Percentiles rank a stretch among this genome's conserved stretches.
These are phyloP conservation scores for Daedaleopsis sinensis DNA, from an alignment of 768 basidiomycete genomes.

Conservation along the genomic window DNA sequence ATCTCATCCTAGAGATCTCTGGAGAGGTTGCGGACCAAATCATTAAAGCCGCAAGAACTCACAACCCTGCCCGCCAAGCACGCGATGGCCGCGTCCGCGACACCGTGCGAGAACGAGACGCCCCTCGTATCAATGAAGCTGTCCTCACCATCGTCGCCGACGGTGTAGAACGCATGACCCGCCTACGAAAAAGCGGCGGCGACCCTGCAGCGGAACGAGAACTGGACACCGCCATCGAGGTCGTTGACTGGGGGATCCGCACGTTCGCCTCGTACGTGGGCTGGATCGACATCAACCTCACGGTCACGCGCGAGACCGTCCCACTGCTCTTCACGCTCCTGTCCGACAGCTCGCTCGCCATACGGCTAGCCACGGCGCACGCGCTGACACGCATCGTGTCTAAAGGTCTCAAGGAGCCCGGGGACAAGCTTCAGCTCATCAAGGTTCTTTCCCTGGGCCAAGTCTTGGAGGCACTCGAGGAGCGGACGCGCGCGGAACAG, in stretches of 20 bases:
- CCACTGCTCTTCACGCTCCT: constrained; percentile 84
- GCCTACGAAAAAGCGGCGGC: constrained; percentile 50
- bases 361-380: constrained; percentile 83
- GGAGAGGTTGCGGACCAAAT: constrained; percentile 97
- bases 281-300: constrained; percentile 97
- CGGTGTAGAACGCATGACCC: constrained; percentile 58
- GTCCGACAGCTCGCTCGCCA: constrained; percentile 72
- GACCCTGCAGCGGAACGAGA: constrained; percentile 50
- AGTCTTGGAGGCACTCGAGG: constrained; percentile 80
- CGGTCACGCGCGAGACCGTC: constrained; percentile 88
- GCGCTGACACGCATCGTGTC: constrained; percentile 81
- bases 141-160: constrained; percentile 84
- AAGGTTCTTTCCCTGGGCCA: constrained; percentile 86
- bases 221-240: constrained; percentile 64
- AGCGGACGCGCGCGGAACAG: constrained; percentile 71
- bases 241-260: constrained; percentile 90
- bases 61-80: constrained; percentile 66
- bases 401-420: constrained; percentile 91
- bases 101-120: constrained; percentile 88
- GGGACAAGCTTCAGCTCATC: constrained; percentile 87
- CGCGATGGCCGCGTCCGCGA: constrained; percentile 88
- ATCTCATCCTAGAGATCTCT: constrained; percentile 91
- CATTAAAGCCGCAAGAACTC: constrained; percentile 84
- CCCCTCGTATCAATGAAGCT: constrained; percentile 81
- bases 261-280: constrained; percentile 94